Evolutionary conservation across 2,329 filamentous ascomycete species (phyloP).

Genomic region (Knufia fluminis): DNA sequence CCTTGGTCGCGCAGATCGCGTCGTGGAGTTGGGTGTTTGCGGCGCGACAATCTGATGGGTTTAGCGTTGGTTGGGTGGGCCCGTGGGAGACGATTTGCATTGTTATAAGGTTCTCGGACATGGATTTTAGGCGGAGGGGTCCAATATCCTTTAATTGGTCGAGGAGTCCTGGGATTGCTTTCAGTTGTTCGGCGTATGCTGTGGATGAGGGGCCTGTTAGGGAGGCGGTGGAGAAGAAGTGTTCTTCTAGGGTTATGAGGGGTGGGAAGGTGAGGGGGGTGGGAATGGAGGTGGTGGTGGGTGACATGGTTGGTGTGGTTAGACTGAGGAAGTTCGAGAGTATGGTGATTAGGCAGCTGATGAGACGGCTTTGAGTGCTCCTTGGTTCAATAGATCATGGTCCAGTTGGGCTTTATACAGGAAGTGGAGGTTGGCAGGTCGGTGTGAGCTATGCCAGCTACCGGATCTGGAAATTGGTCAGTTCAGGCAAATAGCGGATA

Average conservation of each 20-base stretch:
- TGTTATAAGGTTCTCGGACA: conserved; percentile 16
- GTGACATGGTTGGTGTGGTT: neutral
- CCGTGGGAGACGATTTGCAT: conserved; percentile 21
- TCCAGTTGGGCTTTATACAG: too few species aligned
- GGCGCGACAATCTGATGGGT: conserved; percentile 15
- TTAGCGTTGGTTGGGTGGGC: conserved; percentile 13
- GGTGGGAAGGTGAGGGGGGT: conserved; percentile 8
- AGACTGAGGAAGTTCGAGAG: neutral
- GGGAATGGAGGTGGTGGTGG: neutral
- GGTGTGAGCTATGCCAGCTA: too few species aligned
- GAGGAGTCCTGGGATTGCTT: conserved; percentile 6
- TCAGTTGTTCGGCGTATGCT: conserved; percentile 8
- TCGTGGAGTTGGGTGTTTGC: conserved; percentile 18
- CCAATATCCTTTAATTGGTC: conserved; percentile 17
- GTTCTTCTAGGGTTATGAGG: conserved; percentile 21
- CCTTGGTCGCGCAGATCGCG: conserved; percentile 22
- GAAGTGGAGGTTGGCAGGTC: too few species aligned
- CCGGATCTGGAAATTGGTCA: too few species aligned
- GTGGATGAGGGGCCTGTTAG: neutral
- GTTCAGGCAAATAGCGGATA: too few species aligned
- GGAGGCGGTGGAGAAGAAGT: conserved; percentile 15
- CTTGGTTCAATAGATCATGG: too few species aligned
- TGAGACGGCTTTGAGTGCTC: neutral
- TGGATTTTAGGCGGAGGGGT: conserved; percentile 16
- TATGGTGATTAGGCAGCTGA: neutral